Evolutionary conservation across 2,329 filamentous ascomycete genomes (phyloP).

Genomic region (Orbilia oligospora): DNA sequence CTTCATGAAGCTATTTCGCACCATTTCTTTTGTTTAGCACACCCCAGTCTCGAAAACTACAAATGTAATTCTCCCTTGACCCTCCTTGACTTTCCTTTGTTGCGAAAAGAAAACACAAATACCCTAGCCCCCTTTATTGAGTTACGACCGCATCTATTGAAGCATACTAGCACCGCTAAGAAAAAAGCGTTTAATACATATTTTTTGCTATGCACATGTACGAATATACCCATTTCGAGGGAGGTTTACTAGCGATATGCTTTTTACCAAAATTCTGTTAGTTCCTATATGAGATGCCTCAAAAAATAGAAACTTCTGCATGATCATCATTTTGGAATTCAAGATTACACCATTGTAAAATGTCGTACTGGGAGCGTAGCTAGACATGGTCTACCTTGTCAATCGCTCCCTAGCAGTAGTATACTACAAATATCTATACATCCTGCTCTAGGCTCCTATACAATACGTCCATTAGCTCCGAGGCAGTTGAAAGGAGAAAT

Average conservation of each 20-base stretch:
- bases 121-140: constrained; percentile 9
- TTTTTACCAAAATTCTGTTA: constrained; percentile 2
- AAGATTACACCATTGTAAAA: not conserved
- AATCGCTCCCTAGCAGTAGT: too few species aligned
- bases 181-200: constrained; percentile 16
- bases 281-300: not conserved
- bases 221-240: constrained; percentile 26
- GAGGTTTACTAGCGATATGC: constrained; percentile 19
- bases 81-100: constrained; percentile 20
- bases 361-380: not conserved
- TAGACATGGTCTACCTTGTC: not conserved
- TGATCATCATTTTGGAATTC: not conserved
- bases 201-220: constrained; percentile 12
- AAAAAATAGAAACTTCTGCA: not conserved
- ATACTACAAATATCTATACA: constrained; percentile 14
- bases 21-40: not conserved
- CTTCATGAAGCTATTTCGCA: constrained; percentile 29
- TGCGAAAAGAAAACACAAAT: constrained; percentile 16
- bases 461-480: not conserved
- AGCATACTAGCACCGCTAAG: not conserved
- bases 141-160: constrained; percentile 13
- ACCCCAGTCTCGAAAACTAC: constrained; percentile 23
- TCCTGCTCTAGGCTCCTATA: not conserved
- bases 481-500: constrained; percentile 35
- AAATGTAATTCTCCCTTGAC: constrained; percentile 13